A percentile compares a stretch with the other conserved stretches of the same genome.
These are phyloP conservation scores for Puccinia coronata DNA, from an alignment of 1,284 basidiomycete species.

Conservation along the genomic window DNA sequence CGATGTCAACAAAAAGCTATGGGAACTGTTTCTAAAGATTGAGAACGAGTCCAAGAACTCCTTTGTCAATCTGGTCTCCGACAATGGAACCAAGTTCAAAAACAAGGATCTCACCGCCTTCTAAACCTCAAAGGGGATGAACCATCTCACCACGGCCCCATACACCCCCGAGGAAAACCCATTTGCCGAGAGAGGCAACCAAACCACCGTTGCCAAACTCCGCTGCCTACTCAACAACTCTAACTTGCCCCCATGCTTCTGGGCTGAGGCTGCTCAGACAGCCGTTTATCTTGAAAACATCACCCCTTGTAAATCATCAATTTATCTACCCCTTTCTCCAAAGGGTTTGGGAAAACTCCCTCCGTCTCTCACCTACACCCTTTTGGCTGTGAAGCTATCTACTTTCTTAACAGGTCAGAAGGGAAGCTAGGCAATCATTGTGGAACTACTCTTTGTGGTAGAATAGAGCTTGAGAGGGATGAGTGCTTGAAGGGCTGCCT, in stretches of 20 bases:
- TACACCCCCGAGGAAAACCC: constrained; percentile 15
- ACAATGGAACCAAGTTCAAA: constrained; percentile 20
- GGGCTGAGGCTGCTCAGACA: too few species aligned
- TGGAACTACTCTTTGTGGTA: too few species aligned
- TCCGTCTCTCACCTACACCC: neutral
- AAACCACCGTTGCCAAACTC: too few species aligned
- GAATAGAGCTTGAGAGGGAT: neutral
- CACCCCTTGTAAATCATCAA: constrained; percentile 17
- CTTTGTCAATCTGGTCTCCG: neutral
- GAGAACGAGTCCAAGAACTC: neutral
- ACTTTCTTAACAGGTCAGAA: too few species aligned
- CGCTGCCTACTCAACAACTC: neutral
- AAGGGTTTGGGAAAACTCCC: constrained; percentile 1
- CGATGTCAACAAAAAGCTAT: neutral
- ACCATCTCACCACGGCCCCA: too few species aligned
- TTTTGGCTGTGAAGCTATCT: too few species aligned
- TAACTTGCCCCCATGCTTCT: neutral
- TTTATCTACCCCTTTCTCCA: constrained; percentile 5
- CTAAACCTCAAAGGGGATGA: neutral
- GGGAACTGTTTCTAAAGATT: neutral
- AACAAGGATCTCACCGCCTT: neutral
- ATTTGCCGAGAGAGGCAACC: too few species aligned
- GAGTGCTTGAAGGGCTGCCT: too few species aligned
- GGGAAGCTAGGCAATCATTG: too few species aligned
- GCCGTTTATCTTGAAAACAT: too few species aligned